Percentiles rank a stretch among this genome's conserved stretches.
Evolutionary conservation across 208 protist genomes (phyloP).

Genomic region (Naegleria fowleri): DNA sequence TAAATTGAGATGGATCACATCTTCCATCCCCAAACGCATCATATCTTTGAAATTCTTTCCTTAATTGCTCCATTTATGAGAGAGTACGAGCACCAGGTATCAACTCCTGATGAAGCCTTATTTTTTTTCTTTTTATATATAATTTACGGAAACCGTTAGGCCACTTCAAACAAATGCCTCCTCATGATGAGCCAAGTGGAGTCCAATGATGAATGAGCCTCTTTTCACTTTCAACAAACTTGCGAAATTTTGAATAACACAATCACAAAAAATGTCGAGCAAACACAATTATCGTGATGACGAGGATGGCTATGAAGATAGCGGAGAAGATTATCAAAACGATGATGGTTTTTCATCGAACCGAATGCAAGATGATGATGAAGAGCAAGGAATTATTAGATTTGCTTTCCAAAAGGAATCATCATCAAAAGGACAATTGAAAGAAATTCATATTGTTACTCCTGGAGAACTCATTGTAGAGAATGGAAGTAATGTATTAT

Average conservation of each 20-base stretch:
- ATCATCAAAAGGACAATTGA: neutral
- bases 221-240: no score
- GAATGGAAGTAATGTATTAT: constrained; percentile 20
- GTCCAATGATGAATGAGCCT: no score
- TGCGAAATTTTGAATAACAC: no score
- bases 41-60: neutral
- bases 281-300: neutral
- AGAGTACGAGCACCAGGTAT: neutral
- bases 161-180: no score
- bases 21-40: neutral
- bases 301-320: neutral
- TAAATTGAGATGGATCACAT: neutral
- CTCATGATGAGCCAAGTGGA: no score
- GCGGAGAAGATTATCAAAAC: neutral
- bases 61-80: neutral
- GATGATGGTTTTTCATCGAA: neutral
- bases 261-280: no score
- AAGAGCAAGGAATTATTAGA: constrained; percentile 5
- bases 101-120: neutral
- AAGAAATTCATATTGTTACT: constrained; percentile 21
- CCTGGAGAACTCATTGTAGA: constrained; percentile 18
- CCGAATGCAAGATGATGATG: neutral
- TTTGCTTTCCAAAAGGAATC: neutral
- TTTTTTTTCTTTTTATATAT: neutral
- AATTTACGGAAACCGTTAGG: no score